A percentile compares a stretch with the other conserved stretches of the same genome.
Conservation (phyloP, 208 protist genomes). For the Trypanosoma avium region DNA sequence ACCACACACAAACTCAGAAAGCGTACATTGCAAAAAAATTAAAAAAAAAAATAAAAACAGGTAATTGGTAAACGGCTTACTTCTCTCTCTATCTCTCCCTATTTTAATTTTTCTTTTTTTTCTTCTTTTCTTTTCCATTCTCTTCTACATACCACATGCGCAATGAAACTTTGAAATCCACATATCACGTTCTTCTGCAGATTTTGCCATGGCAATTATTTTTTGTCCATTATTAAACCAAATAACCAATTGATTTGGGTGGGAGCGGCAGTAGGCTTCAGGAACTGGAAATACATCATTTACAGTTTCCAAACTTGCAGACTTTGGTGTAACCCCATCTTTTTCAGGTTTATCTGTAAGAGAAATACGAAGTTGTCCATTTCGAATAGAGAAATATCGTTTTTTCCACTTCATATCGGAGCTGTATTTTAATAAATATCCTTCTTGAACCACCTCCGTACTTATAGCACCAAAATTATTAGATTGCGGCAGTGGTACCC, state of each 20-base stretch:
- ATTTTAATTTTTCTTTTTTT: too few species aligned
- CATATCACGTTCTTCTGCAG: slow-evolving; percentile 73
- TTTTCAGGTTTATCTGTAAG: slow-evolving; percentile 73
- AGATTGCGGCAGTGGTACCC: slow-evolving; percentile 45
- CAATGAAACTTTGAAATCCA: slow-evolving; percentile 85
- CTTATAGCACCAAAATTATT: slow-evolving; percentile 55
- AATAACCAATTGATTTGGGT: slow-evolving; percentile 85
- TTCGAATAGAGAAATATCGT: slow-evolving; percentile 76
- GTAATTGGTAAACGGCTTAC: neutral
- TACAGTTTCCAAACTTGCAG: slow-evolving; percentile 68
- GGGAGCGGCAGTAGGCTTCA: slow-evolving; percentile 80
- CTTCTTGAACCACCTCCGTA: slow-evolving; percentile 62
- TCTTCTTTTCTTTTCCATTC: neutral
- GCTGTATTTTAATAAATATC: slow-evolving; percentile 84
- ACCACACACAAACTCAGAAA: neutral
- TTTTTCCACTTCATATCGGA: slow-evolving; percentile 88
- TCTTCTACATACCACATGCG: slow-evolving; percentile 77
- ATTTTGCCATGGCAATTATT: slow-evolving; percentile 77
- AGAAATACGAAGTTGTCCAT: slow-evolving; percentile 77
- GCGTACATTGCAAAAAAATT: neutral
- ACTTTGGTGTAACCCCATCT: slow-evolving; percentile 71
- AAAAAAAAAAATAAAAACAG: neutral
- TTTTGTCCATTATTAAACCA: slow-evolving; percentile 91
- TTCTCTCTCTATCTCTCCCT: too few species aligned
- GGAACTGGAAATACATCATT: slow-evolving; percentile 84